A percentile compares a stretch with the other conserved stretches of the same genome.
Evolutionary conservation across 805 yeast species (phyloP).

Genomic region (Wickerhamiella occidentalis): DNA sequence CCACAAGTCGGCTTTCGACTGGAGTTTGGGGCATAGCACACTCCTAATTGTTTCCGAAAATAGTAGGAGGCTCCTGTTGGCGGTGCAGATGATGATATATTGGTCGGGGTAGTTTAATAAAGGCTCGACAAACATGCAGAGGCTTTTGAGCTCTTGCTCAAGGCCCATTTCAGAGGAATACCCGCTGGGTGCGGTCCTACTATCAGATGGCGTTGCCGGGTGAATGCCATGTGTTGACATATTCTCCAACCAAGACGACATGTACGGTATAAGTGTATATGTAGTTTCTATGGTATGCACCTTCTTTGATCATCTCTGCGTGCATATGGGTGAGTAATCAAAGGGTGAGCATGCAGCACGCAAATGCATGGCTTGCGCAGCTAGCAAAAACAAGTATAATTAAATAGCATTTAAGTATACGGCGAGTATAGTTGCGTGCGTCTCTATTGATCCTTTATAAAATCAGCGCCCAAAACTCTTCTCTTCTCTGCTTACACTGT

Average conservation of each 20-base stretch:
- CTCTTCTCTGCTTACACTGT: too few relatives aligned
- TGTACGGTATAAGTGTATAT: not conserved
- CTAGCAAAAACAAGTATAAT: too few relatives aligned
- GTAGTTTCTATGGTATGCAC: not conserved
- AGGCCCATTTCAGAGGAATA: not conserved
- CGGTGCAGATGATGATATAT: slow-evolving; percentile 1
- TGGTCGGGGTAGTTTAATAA: slow-evolving; percentile 10
- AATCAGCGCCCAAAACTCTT: too few relatives aligned
- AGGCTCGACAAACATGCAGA: slow-evolving; percentile 8
- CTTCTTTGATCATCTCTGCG: not conserved
- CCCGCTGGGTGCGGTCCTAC: not conserved
- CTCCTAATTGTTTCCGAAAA: not conserved
- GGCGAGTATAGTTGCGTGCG: too few relatives aligned
- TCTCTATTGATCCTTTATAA: too few relatives aligned
- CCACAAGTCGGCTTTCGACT: slow-evolving; percentile 6
- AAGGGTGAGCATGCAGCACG: not conserved
- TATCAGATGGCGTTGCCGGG: not conserved
- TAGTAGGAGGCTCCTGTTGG: slow-evolving; percentile 4
- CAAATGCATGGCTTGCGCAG: not conserved
- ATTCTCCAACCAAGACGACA: not conserved
- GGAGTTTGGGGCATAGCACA: not conserved
- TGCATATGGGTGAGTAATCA: not conserved
- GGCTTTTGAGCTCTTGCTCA: slow-evolving; percentile 1
- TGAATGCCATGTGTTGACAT: not conserved
- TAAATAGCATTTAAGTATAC: too few relatives aligned